Base-by-base conservation (phyloP, 352 stramenopile genomes). In the Globisporangium middletonii region DNA sequence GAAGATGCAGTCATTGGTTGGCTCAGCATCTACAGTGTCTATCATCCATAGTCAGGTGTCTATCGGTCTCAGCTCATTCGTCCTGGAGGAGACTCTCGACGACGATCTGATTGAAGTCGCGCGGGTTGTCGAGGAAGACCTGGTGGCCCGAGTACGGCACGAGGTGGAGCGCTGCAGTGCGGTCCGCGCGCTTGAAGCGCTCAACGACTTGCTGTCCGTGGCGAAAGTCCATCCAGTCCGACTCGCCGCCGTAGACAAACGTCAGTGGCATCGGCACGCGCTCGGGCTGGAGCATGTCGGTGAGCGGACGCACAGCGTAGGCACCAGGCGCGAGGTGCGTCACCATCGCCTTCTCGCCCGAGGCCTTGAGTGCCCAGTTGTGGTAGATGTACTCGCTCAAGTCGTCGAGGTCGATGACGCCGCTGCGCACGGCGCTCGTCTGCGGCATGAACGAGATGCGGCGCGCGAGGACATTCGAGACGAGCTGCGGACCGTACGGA, bases 151-250 rank as follows among this genome's bases (percentile, higher is more conserved):
- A 73, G 47, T 73, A 74, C 37, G 77, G 75, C 38, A 94, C 75
- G 54, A 76, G 70, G 46, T 83, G 71, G n/a, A 94, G 65, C 45
- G 74, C 63, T 33, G 80, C 72, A 11, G 59, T 50, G 19, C 67
- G 69, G 12, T 55, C 65, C 0, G 67, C 59, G 6, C 65, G 47
- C 26, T 68, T 63, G n/a, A 92, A 82, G 4, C 60, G 60, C 23
- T 89, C 65, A 13, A 92, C 75, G n/a, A 94, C 75, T 15, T 72
- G 61, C 47, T 75, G 58, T 19, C 81, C 79, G 52, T 88, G 77
- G 42, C 69, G 71, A 56, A 86, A 90, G 67, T 94, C 82, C 84
- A 94, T 94, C 84, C 84, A 94, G 67, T 94, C 84, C 33, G 72
- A 81, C 28, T 90, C 76, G 44, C 83, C 80, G 8, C 76, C 76